A percentile compares a stretch with the other conserved stretches of the same genome.
Conservation (phyloP, 2,329 filamentous ascomycete genomes). For the Didymellaceae sp. region DNA sequence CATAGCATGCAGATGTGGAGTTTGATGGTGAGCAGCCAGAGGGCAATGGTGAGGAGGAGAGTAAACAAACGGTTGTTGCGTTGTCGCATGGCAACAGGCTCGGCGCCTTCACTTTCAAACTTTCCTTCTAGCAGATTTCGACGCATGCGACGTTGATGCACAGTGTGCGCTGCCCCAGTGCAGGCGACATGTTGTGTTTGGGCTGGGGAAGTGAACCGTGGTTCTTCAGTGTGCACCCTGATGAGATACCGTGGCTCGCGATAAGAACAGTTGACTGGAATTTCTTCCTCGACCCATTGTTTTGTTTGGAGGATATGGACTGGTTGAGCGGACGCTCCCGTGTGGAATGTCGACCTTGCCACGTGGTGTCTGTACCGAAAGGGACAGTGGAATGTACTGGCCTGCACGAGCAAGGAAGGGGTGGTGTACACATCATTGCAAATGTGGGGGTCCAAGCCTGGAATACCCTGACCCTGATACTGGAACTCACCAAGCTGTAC, state of each 20-base stretch:
- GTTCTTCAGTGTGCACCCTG: not conserved
- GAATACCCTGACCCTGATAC: too few relatives aligned
- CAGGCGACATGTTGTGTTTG: not conserved
- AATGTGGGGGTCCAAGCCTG: not conserved
- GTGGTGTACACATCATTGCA: not conserved
- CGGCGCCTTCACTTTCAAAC: constrained; percentile 3
- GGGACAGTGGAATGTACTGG: constrained; percentile 5
- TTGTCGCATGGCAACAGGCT: constrained; percentile 15
- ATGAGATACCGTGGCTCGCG: constrained; percentile 3
- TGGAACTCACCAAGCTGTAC: too few relatives aligned
- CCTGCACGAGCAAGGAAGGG: not conserved
- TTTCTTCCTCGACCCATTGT: not conserved
- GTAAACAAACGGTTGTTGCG: constrained; percentile 12
- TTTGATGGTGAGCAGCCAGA: constrained; percentile 12
- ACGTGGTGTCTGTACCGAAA: constrained; percentile 3
- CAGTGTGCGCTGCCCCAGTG: constrained; percentile 1
- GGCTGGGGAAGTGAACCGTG: not conserved
- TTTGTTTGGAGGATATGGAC: not conserved
- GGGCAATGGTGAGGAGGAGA: constrained; percentile 1
- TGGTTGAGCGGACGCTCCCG: not conserved
- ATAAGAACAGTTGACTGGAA: constrained; percentile 4
- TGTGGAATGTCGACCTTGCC: constrained; percentile 6
- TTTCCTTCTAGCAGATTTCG: not conserved
- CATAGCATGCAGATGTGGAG: constrained; percentile 12
- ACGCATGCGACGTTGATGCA: not conserved